A percentile compares a stretch with the other conserved stretches of the same genome.
phyloP scores from a whole-genome alignment of 148 eudicot species.

The Amaranthus palmeri region DNA sequence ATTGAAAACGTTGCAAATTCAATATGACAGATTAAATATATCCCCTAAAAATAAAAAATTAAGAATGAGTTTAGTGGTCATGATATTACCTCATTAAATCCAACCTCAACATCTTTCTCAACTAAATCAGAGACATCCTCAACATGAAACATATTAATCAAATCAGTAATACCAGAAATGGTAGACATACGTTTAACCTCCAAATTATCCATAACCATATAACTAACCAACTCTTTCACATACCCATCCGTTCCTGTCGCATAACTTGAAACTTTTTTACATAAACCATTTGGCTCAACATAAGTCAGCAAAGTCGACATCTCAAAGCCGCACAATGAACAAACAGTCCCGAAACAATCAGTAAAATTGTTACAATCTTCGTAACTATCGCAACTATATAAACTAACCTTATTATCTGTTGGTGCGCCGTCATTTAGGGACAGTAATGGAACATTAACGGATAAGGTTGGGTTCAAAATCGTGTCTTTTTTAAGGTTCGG shows the following conservation, averaged over 20 bases:
- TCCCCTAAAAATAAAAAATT: too few species aligned
- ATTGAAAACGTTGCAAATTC: too few species aligned
- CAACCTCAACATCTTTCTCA: slow-evolving; percentile 22
- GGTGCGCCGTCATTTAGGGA: not conserved
- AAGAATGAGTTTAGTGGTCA: too few species aligned
- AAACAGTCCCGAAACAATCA: not conserved
- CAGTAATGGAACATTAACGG: slow-evolving; percentile 9
- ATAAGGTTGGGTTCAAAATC: not conserved
- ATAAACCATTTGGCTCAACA: not conserved
- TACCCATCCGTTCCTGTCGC: not conserved
- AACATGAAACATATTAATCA: slow-evolving; percentile 12
- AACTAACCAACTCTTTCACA: slow-evolving; percentile 16
- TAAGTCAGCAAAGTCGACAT: not conserved
- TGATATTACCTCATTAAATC: slow-evolving; percentile 12
- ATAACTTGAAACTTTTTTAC: not conserved
- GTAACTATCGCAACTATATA: not conserved
- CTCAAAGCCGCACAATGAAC: not conserved
- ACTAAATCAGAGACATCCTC: slow-evolving; percentile 7
- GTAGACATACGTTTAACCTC: slow-evolving; percentile 13
- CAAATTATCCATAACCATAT: slow-evolving; percentile 24
- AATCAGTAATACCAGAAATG: not conserved
- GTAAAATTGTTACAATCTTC: not conserved
- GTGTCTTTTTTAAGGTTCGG: not conserved
- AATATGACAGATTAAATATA: too few species aligned
- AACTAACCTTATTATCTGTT: too few species aligned